phyloP scores from a whole-genome alignment of 495 filamentous ascomycete genomes.

The Penicillium macrosclerotiorum region DNA sequence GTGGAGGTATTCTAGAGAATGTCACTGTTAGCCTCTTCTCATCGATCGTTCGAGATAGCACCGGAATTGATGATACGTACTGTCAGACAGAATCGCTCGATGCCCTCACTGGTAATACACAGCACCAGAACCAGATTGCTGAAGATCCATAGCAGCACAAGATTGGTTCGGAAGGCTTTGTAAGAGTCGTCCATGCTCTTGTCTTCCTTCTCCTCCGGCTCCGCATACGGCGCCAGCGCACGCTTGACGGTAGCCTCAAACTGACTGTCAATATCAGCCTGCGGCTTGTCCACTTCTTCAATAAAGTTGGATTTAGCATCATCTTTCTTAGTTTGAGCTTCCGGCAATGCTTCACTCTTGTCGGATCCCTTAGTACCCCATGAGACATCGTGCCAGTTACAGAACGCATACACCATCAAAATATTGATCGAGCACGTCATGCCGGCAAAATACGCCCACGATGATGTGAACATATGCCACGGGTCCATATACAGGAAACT shows the following conservation, averaged over 20 bases:
- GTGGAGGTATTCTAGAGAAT: conserved; percentile 44
- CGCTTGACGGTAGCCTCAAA: conserved; percentile 96
- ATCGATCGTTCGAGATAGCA: background rate
- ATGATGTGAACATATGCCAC: conserved; percentile 99
- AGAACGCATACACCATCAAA: conserved; percentile 96
- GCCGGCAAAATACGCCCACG: conserved; percentile 84
- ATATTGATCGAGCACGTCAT: conserved; percentile 99
- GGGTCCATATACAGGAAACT: conserved; percentile 97
- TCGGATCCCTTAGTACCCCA: conserved; percentile 99
- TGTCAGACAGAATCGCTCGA: conserved; percentile 73
- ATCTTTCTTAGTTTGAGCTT: conserved; percentile 77
- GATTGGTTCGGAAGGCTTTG: conserved; percentile 93
- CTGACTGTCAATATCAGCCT: conserved; percentile 95
- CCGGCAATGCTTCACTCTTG: conserved; percentile 88
- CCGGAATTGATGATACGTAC: conserved; percentile 51
- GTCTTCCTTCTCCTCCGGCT: conserved; percentile 67
- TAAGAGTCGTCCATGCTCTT: conserved; percentile 93
- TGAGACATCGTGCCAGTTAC: conserved; percentile 99
- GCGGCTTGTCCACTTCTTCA: conserved; percentile 92
- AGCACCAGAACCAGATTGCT: conserved; percentile 81
- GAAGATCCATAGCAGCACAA: conserved; percentile 90
- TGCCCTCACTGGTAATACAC: conserved; percentile 78
- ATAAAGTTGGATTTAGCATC: conserved; percentile 83
- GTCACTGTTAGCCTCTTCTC: conserved; percentile 6
- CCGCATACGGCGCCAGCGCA: conserved; percentile 72